phyloP scores from a whole-genome alignment of 805 yeast species.

The Zygosaccharomyces siamensis region DNA sequence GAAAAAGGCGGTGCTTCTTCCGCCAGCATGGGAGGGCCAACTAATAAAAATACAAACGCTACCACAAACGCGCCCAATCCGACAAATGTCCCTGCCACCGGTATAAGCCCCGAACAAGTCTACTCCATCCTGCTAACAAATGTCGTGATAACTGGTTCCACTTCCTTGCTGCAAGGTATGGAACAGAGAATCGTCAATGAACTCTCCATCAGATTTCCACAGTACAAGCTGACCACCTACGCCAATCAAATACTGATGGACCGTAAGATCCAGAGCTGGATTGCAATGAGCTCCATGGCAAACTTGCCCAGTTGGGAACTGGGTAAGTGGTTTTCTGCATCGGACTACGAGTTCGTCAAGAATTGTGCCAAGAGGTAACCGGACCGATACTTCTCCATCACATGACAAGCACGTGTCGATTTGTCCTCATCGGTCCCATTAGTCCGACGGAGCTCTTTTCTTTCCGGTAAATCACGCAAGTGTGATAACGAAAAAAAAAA shows the following conservation, averaged over 20 bases:
- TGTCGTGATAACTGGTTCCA: slow-evolving; percentile 77
- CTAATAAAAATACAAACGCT: background rate
- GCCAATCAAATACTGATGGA: slow-evolving; percentile 73
- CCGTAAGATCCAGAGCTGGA: slow-evolving; percentile 75
- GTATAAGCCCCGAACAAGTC: slow-evolving; percentile 29
- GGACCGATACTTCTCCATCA: background rate
- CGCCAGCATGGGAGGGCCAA: background rate
- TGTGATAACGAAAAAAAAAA: background rate
- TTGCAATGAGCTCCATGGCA: slow-evolving; percentile 54
- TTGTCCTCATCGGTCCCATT: background rate
- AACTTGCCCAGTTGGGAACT: slow-evolving; percentile 31
- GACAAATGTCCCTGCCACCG: slow-evolving; percentile 3
- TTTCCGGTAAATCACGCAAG: slow-evolving; percentile 6
- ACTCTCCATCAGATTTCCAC: slow-evolving; percentile 65
- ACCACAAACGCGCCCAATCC: background rate
- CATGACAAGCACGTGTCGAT: background rate
- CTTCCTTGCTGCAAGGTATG: slow-evolving; percentile 73
- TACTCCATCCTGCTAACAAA: slow-evolving; percentile 39
- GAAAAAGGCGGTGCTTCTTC: slow-evolving; percentile 1
- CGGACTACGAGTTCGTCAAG: slow-evolving; percentile 19
- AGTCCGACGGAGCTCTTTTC: background rate
- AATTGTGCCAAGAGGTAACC: background rate
- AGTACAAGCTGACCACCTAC: slow-evolving; percentile 78
- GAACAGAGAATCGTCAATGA: slow-evolving; percentile 73
- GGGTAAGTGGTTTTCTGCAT: slow-evolving; percentile 27